Percentiles rank a stretch among this genome's conserved stretches.
Evolutionary conservation across 495 filamentous ascomycete species (phyloP).

Genomic region (Lepraria neglecta): DNA sequence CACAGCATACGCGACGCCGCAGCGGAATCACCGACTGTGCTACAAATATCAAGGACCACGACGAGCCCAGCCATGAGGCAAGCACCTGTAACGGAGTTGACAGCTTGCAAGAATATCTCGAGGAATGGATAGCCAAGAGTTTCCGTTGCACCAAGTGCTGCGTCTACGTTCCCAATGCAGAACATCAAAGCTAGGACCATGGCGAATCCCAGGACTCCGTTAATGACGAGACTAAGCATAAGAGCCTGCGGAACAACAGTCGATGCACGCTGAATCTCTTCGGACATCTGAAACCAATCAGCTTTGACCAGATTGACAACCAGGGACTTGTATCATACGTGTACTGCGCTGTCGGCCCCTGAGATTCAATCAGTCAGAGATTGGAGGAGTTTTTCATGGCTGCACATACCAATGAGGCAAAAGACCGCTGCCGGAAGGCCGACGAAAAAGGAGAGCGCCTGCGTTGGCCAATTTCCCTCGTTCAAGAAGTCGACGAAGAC

Average conservation of each 20-base stretch:
- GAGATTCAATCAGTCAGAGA: neutral
- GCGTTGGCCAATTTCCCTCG: constrained; percentile 38
- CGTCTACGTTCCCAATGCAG: constrained; percentile 30
- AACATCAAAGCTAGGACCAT: constrained; percentile 31
- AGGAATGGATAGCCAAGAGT: constrained; percentile 37
- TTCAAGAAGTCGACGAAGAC: constrained; percentile 46
- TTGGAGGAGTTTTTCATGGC: neutral
- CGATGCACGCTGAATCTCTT: constrained; percentile 42
- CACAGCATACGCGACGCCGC: constrained; percentile 49
- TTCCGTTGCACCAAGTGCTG: constrained; percentile 28
- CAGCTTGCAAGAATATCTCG: constrained; percentile 34
- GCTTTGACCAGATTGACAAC: constrained; percentile 16
- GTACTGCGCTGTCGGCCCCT: constrained; percentile 14
- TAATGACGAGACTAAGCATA: constrained; percentile 38
- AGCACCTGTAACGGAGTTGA: constrained; percentile 30
- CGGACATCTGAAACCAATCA: constrained; percentile 30
- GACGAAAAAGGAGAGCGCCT: constrained; percentile 41
- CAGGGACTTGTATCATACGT: neutral
- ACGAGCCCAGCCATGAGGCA: constrained; percentile 31
- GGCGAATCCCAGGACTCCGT: constrained; percentile 36
- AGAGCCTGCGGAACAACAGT: constrained; percentile 42
- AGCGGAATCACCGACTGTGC: constrained; percentile 41
- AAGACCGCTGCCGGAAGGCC: constrained; percentile 38
- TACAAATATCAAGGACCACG: constrained; percentile 37
- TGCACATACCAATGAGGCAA: constrained; percentile 32